Conservation (phyloP, 176 grass and related monocot genomes). For the Tillandsia leiboldiana region DNA sequence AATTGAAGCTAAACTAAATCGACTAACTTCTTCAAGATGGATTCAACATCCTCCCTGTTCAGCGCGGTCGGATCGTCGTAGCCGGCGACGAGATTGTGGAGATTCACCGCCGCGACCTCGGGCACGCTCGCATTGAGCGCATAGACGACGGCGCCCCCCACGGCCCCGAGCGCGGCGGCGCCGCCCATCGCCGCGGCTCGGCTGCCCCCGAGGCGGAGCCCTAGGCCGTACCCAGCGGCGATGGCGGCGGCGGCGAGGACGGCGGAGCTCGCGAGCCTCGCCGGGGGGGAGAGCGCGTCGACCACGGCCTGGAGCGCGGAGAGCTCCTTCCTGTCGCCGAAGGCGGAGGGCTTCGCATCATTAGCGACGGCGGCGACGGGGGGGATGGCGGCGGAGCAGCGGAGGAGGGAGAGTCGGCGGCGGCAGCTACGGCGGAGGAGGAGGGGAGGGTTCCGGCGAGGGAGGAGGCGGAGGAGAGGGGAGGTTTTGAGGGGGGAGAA, state of each 20-base stretch:
- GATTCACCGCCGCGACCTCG: slow-evolving; percentile 59
- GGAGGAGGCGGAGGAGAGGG: slow-evolving; percentile 28
- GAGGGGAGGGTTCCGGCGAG: slow-evolving; percentile 11
- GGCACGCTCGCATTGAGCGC: slow-evolving; percentile 67
- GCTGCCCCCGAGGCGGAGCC: slow-evolving; percentile 34
- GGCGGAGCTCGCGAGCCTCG: slow-evolving; percentile 49
- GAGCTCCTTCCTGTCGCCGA: slow-evolving; percentile 50
- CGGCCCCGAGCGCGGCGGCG: slow-evolving; percentile 57
- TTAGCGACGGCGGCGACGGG: not conserved
- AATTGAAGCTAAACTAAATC: not conserved
- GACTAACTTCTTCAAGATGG: slow-evolving; percentile 57
- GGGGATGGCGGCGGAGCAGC: slow-evolving; percentile 4
- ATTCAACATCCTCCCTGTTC: slow-evolving; percentile 52
- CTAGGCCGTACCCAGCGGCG: slow-evolving; percentile 58
- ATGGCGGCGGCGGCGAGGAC: slow-evolving; percentile 43
- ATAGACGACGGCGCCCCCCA: slow-evolving; percentile 34
- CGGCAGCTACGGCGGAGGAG: slow-evolving; percentile 8
- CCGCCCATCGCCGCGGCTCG: slow-evolving; percentile 33
- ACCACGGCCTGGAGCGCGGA: slow-evolving; percentile 51
- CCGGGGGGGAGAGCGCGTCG: slow-evolving; percentile 46
- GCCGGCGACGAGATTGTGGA: slow-evolving; percentile 75
- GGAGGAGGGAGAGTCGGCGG: slow-evolving; percentile 10
- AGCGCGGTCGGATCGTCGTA: slow-evolving; percentile 60
- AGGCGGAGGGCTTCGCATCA: slow-evolving; percentile 14
- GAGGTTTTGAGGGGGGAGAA: slow-evolving; percentile 38